Evolutionary conservation across 2,329 filamentous ascomycete species (phyloP), one percentile per base, ranked within the genome.

Genomic region (Aspergillus ibericus): DNA sequence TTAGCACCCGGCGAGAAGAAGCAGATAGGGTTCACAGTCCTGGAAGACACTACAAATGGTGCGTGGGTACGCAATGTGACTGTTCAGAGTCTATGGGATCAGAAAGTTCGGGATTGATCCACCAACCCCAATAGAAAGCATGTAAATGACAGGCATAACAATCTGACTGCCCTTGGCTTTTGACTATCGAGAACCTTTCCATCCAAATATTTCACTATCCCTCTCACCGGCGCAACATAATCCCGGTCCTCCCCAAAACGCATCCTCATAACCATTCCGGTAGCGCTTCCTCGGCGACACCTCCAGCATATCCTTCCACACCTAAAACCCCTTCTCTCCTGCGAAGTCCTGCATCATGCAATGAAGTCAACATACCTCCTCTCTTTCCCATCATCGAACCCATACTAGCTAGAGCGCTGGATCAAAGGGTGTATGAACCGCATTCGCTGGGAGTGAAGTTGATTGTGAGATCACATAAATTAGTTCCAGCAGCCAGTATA

Each of bases 81-180:
- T 2, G 82, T 82, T 52, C 68, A 75, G 58, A 85, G 82, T 67
- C 69, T 85, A 50, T 86, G 82, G 81, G 77, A 85, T 62, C 72
- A 74, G 56, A 70, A 55, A n/a, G 44, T 42, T 42, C 18, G 13
- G 8, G 13, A 20, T 22, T 42, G 38, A 42, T 42, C 7, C 38
- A 42, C 7, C 29, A 42, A 13, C 18, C 38, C 2, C 18, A 12
- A 42, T 42, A 22, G 9, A 9, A 42, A 42, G 18, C 10, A 15
- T 42, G 38, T 42, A 22, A 6, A 42, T 42, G 10, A 3, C 29
- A 10, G 12, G 1, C 29, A 8, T 10, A 2, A 10, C 7, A 32
- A 10, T 32, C 29, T 10, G 12, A 9, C 1, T 18, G 13, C 12
- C 6, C 3, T 22, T 5, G 13, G 18, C 1, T 13, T 18, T 22